Evolutionary conservation across 2,329 filamentous ascomycete genomes (phyloP).

Genomic region (Colletotrichum viniferum): DNA sequence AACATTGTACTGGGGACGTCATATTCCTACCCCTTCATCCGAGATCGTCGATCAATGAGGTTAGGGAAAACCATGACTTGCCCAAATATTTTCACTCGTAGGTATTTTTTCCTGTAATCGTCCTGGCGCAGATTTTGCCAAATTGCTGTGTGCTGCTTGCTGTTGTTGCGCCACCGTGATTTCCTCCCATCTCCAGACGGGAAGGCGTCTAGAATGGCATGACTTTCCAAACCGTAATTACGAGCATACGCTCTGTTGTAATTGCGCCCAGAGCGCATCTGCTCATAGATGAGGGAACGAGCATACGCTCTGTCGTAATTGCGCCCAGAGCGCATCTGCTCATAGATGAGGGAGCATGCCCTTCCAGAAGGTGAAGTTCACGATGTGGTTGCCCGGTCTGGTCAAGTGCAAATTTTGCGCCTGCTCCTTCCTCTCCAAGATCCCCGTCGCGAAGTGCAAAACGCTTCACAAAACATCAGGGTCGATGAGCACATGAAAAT

Average conservation of each 20-base stretch:
- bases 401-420: background rate
- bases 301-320: background rate
- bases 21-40: constrained; percentile 90
- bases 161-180: background rate
- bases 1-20: constrained; percentile 64
- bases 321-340: background rate
- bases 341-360: background rate
- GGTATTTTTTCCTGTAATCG: background rate
- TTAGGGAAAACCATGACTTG: constrained; percentile 86
- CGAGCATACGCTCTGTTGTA: background rate
- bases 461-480: background rate
- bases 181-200: background rate
- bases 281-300: too few relatives aligned
- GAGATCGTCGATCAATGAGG: constrained; percentile 90
- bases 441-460: background rate
- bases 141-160: background rate
- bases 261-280: background rate
- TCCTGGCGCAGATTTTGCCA: too few relatives aligned
- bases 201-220: background rate
- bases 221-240: background rate
- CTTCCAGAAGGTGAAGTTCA: background rate
- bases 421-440: background rate
- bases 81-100: constrained; percentile 59
- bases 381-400: background rate
- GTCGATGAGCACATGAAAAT: background rate